Evolutionary conservation across 805 yeast species (phyloP), one percentile per base, ranked within the genome.

Genomic region (Metschnikowia continentalis): DNA sequence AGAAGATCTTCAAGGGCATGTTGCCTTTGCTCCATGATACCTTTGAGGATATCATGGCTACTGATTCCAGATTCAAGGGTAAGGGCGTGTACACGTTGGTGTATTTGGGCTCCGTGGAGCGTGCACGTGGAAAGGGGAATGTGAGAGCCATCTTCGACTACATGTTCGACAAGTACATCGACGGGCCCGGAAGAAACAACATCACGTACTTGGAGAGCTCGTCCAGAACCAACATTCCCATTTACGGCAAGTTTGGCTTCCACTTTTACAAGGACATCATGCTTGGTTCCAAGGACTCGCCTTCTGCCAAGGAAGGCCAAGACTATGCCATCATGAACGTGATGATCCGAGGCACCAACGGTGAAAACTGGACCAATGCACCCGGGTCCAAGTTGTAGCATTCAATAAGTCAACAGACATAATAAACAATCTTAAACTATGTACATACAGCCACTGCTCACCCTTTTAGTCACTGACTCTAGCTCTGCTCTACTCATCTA

Each of bases 121-220:
- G 61, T 15, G 81, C 83, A 5, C 69, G 82, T 55, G 84, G 84
- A 35, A 80, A 80, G 59, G 84, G 84, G 17, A 80, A 80, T 57
- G 79, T 72, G 10, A 63, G 83, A 44, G 70, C 70, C 23, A 66
- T 79, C 61, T 75, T 80, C 55, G 77, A 79, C 6, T 74, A 69
- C 58, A 73, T 78, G 77, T 78, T 75, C 56, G 60, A 64, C 33
- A 69, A 74, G 48, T 69, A 74, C 60, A 68, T 80, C 47, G 83
- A 80, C 55, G 65, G 64, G 22, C 58, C 59, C 8, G 68, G 68
- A 13, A 50, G 54, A 17, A 61, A 68, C 52, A 62, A 69, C 46
- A 62, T 72, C n/a, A 60, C 78, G 3, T 80, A 80, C 55, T 68
- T 80, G 59, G 84, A 80, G 59, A 76, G 81, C 58, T 74, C 80